phyloP scores from a whole-genome alignment of 108 stramenopile genomes.

The Stephanodiscus triporus region DNA sequence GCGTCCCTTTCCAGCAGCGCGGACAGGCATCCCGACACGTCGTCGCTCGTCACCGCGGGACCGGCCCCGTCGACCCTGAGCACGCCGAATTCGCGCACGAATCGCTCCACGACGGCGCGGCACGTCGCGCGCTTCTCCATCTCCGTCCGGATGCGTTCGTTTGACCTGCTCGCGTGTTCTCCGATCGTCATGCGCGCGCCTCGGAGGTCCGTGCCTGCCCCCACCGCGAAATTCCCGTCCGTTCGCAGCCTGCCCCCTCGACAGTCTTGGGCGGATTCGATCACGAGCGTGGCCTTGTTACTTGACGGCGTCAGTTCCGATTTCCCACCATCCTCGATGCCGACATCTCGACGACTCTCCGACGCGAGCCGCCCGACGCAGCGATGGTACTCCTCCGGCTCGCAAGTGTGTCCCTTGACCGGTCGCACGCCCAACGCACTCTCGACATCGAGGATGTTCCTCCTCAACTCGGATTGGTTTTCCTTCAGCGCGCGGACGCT shows the following conservation, averaged over 20 bases:
- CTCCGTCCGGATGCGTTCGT: constrained; percentile 22
- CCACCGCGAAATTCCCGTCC: constrained; percentile 66
- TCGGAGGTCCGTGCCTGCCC: constrained; percentile 46
- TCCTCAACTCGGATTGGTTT: constrained; percentile 43
- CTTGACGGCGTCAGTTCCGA: constrained; percentile 23
- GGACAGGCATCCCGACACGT: constrained; percentile 53
- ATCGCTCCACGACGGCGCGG: constrained; percentile 34
- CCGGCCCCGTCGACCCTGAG: constrained; percentile 35
- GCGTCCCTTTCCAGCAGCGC: constrained; percentile 44
- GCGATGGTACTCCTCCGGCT: constrained; percentile 59
- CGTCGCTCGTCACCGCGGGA: constrained; percentile 36
- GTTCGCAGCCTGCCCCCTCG: constrained; percentile 61
- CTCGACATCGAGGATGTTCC: constrained; percentile 50
- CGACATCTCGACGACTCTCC: background rate
- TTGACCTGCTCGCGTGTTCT: constrained; percentile 28
- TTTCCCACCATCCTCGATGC: background rate
- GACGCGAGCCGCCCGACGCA: constrained; percentile 53
- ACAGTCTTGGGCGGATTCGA: constrained; percentile 66
- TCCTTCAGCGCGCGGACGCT: constrained; percentile 36
- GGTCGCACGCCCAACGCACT: constrained; percentile 47
- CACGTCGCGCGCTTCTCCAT: constrained; percentile 31
- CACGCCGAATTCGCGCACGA: constrained; percentile 66
- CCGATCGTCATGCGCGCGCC: constrained; percentile 26
- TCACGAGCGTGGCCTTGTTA: constrained; percentile 33
- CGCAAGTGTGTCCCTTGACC: constrained; percentile 70